These are phyloP conservation scores for Tilletiopsis washingtonensis DNA, from an alignment of 1,284 basidiomycete genomes.

Conservation along the genomic window DNA sequence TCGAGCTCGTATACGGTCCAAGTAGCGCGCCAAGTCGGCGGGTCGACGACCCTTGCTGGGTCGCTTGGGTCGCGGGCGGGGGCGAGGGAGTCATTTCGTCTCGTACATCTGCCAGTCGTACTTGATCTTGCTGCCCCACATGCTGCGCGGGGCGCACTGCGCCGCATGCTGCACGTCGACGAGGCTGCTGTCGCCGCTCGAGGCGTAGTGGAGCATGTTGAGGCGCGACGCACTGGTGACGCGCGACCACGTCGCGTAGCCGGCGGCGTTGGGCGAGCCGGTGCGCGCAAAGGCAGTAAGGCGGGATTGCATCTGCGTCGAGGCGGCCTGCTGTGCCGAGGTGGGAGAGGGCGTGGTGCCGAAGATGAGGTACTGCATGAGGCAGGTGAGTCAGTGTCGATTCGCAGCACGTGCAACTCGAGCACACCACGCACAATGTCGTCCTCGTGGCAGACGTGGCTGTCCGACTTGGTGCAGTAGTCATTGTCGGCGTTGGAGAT, in stretches of 20 bases:
- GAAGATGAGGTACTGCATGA: conserved; percentile 24
- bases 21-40: no score
- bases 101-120: conserved; percentile 38
- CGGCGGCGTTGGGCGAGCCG: conserved; percentile 17
- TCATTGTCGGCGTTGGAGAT: conserved; percentile 17
- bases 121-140: conserved; percentile 18
- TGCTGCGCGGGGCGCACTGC: conserved; percentile 2
- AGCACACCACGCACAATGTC: no score
- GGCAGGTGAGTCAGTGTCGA: no score
- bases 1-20: no score
- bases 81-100: no score
- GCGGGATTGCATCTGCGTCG: conserved; percentile 22
- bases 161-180: not conserved
- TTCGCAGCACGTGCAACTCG: no score
- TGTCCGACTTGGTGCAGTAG: conserved; percentile 16
- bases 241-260: conserved; percentile 11
- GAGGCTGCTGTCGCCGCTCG: not conserved
- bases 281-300: conserved; percentile 18
- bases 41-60: no score
- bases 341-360: conserved; percentile 8
- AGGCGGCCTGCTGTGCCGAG: not conserved
- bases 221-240: conserved; percentile 3
- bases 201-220: conserved; percentile 6
- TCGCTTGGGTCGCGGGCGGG: no score
- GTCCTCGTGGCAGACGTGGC: conserved; percentile 38